phyloP scores from a whole-genome alignment of 2,329 filamentous ascomycete genomes.

The Colletotrichum tanaceti region DNA sequence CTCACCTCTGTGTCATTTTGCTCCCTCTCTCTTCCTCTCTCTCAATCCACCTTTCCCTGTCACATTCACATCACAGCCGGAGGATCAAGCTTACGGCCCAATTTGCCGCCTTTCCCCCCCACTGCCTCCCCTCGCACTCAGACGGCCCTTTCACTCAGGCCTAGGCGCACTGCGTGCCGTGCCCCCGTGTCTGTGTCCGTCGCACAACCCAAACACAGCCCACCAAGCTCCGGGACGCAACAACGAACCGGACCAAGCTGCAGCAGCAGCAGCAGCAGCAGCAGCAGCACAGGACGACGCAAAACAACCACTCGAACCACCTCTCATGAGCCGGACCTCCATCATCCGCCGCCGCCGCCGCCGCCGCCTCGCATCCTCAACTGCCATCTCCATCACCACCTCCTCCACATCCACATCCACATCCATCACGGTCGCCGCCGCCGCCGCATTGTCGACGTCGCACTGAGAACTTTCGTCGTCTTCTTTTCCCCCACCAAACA shows the following conservation, averaged over 20 bases:
- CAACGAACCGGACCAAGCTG: slow-evolving; percentile 5
- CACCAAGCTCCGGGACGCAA: slow-evolving; percentile 6
- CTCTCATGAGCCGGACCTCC: slow-evolving; percentile 33
- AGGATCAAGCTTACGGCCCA: neutral
- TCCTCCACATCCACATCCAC: neutral
- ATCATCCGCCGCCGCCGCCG: slow-evolving; percentile 12
- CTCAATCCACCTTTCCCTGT: slow-evolving; percentile 1
- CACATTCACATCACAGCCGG: neutral
- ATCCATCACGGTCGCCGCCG: neutral
- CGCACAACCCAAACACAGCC: slow-evolving; percentile 20
- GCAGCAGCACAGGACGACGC: slow-evolving; percentile 7
- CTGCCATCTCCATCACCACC: slow-evolving; percentile 1
- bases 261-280: neutral
- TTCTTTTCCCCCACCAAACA: slow-evolving; percentile 8
- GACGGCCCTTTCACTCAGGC: slow-evolving; percentile 4
- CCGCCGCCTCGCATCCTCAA: slow-evolving; percentile 17
- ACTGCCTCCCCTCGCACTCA: neutral
- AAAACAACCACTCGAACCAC: neutral
- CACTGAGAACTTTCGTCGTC: slow-evolving; percentile 6
- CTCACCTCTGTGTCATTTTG: neutral
- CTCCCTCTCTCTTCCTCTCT: neutral
- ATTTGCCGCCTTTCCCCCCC: neutral
- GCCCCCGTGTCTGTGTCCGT: slow-evolving; percentile 13
- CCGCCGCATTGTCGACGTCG: neutral
- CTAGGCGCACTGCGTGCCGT: slow-evolving; percentile 1